These are phyloP conservation scores for Candida fluviatilis DNA, from an alignment of 805 yeast genomes.

Conservation along the genomic window DNA sequence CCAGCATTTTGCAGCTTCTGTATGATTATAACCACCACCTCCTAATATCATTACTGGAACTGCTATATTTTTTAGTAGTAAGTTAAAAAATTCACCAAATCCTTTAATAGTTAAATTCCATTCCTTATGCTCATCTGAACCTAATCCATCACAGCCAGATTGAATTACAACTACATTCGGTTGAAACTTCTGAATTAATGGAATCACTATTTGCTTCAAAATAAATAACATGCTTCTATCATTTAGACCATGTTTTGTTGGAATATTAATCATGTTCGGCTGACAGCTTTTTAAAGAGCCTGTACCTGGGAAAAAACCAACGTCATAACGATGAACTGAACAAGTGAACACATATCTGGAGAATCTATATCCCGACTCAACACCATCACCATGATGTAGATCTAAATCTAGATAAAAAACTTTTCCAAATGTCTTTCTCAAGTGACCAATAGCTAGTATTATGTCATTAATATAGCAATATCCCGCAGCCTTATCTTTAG, in stretches of 20 bases:
- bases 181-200: conserved; percentile 29
- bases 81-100: conserved; percentile 29
- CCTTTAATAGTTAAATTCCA: conserved; percentile 67
- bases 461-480: conserved; percentile 74
- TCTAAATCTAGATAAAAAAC: conserved; percentile 68
- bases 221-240: conserved; percentile 41
- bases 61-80: conserved; percentile 19
- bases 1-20: conserved; percentile 62
- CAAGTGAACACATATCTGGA: conserved; percentile 55
- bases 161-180: conserved; percentile 61
- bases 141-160: conserved; percentile 72
- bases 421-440: conserved; percentile 42
- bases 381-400: conserved; percentile 81
- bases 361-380: conserved; percentile 56
- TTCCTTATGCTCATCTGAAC: conserved; percentile 57
- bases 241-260: conserved; percentile 52
- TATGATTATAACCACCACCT: conserved; percentile 73
- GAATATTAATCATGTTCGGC: conserved; percentile 45
- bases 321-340: conserved; percentile 60
- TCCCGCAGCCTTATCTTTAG: conserved; percentile 53
- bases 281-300: conserved; percentile 43
- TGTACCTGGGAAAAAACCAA: conserved; percentile 73
- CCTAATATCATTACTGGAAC: conserved; percentile 52
- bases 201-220: conserved; percentile 38
- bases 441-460: conserved; percentile 48